A percentile compares a stretch with the other conserved stretches of the same genome.
Evolutionary conservation across 2,329 filamentous ascomycete genomes (phyloP).

Genomic region (Mycogone perniciosa): DNA sequence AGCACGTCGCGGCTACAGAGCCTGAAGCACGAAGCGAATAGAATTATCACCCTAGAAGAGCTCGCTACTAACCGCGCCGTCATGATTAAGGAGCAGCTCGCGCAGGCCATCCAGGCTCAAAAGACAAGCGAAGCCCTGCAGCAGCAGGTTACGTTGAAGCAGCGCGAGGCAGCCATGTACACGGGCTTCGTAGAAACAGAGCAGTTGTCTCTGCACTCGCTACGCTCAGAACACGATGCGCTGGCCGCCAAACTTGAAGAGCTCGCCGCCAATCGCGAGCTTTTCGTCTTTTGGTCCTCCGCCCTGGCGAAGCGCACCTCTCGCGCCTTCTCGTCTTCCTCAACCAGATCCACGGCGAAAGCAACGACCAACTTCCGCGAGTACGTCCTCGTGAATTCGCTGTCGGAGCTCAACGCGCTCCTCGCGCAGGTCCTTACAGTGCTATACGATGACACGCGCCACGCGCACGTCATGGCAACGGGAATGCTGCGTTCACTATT

Average conservation of each 20-base stretch:
- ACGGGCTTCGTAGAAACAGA: background rate
- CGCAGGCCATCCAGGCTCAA: background rate
- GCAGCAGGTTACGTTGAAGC: conserved; percentile 9
- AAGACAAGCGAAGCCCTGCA: conserved; percentile 3
- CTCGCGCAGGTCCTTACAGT: conserved; percentile 13
- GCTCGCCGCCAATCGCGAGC: conserved; percentile 13
- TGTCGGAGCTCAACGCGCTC: conserved; percentile 16
- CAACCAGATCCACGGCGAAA: conserved; percentile 2
- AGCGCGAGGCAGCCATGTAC: conserved; percentile 5
- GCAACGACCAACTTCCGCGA: conserved; percentile 15
- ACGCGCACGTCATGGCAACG: conserved; percentile 12
- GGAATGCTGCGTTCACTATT: conserved; percentile 17
- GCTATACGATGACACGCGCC: conserved; percentile 15
- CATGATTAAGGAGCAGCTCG: background rate
- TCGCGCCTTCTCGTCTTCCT: conserved; percentile 12
- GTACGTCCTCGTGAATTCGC: conserved; percentile 13
- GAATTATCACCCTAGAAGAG: background rate
- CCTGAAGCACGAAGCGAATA: conserved; percentile 4
- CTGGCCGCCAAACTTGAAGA: background rate
- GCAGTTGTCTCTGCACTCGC: background rate
- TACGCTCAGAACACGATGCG: background rate
- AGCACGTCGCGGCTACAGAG: background rate
- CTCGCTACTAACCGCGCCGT: background rate
- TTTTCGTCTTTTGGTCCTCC: conserved; percentile 17
- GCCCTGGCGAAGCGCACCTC: conserved; percentile 12